Base-by-base conservation (phyloP, 1,284 basidiomycete genomes). In the Neolentinus lepideus region DNA sequence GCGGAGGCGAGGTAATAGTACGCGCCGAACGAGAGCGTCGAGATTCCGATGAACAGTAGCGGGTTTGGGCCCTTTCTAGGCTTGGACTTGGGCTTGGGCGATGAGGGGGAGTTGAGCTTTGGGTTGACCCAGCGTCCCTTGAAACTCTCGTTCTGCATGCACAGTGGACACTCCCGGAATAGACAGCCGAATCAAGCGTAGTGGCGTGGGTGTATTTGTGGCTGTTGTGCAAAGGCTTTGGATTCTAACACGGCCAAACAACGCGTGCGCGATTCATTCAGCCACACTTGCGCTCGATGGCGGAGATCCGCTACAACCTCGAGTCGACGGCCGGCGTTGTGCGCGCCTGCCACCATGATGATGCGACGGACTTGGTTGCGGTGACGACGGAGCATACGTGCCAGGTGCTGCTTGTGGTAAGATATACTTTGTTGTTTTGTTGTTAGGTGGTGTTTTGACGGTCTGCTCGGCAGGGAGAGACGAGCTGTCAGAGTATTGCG, bases 331-430 rank as follows among this genome's bases (percentile, higher is more conserved):
- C 91, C 47, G 75, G 80, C 64, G 78, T 78, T 58, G 70, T 91
- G 35, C 77, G 80, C 55, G 76, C 85, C 24, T 87, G 81, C 62
- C 74, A 80, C 61, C 73, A 77, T 59, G 76, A 83, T 57, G 84
- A 88, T 58, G 85, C 81, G 1, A 66, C 70, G 1, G 86, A 89
- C 66, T 72, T 91, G 27, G 63, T 91, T 52, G 88, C 89, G 33
- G 66, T 90, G 50, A 88, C 83, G 46, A 84, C 83, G 46, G 81
- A 83, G 56, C 81, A 88, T 64, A 81, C 85, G 2, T 83, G 90
- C 26, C 77, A 89, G 59, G 72, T 91, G 56, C 66, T 90, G 36
- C 75, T 80, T 53, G 74, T 88, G 54, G 85, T 85, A 68, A 67
- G 79, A n/a, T n/a, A n/a, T 71, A 51, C 45, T 52, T 43, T 58